Conservation (phyloP, 2,329 filamentous ascomycete species). For the Cordyceps pruinosa region DNA sequence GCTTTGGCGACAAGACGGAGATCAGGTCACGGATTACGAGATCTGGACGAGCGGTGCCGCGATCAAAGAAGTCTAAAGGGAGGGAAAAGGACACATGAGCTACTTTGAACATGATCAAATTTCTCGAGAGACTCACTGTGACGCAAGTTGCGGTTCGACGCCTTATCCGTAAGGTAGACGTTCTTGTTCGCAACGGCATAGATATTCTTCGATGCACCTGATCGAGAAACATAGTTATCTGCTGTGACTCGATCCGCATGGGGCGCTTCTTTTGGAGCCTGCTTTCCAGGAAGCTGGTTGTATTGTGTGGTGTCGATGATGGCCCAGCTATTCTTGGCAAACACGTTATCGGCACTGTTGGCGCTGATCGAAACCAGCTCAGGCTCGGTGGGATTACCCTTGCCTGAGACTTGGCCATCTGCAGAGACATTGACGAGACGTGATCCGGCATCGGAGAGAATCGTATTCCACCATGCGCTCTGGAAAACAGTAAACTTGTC, state of each 20-base stretch:
- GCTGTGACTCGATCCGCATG: neutral
- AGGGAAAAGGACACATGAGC: too few species aligned
- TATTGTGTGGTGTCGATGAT: conserved; percentile 13
- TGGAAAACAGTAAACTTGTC: conserved; percentile 12
- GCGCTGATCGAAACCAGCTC: neutral
- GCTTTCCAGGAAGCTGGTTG: conserved; percentile 8
- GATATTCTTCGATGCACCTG: neutral
- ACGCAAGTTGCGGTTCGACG: conserved; percentile 7
- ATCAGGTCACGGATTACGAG: conserved; percentile 5
- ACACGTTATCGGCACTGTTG: neutral
- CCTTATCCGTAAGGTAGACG: conserved; percentile 12
- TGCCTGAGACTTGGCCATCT: neutral
- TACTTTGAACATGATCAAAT: too few species aligned
- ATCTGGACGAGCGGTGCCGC: conserved; percentile 9
- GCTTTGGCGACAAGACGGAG: neutral
- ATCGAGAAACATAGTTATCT: neutral
- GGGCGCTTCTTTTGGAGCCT: neutral
- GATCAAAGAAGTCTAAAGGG: conserved; percentile 11
- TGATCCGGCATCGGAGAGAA: conserved; percentile 10
- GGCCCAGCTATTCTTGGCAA: conserved; percentile 10
- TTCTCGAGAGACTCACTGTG: conserved; percentile 12
- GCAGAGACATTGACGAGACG: neutral
- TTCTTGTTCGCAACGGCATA: conserved; percentile 10
- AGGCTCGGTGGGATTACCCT: neutral
- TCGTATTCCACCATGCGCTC: conserved; percentile 4